A percentile compares a stretch with the other conserved stretches of the same genome.
Conservation (phyloP, 306 rosid species). For the Gastrolobium bilobum region DNA sequence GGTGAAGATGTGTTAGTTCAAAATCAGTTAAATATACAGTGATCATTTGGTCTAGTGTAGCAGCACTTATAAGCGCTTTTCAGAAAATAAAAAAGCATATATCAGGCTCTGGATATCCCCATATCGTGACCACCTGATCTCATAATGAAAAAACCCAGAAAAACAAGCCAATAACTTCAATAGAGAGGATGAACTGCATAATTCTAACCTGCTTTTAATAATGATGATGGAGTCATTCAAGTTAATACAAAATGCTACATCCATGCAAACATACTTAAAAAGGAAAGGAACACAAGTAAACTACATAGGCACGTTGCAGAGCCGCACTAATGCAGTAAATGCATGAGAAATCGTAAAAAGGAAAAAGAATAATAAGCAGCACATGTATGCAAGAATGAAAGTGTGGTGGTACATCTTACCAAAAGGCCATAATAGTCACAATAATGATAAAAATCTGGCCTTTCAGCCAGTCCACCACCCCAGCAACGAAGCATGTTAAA, state of each 20-base stretch:
- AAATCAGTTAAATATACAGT: neutral
- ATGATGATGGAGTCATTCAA: conserved; percentile 6
- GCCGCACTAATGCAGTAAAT: conserved; percentile 29
- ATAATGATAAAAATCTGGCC: conserved; percentile 92
- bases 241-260: conserved; percentile 19
- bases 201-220: conserved; percentile 11
- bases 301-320: conserved; percentile 25
- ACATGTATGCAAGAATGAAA: conserved; percentile 34
- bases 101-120: conserved; percentile 1
- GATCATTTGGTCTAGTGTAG: neutral
- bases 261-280: conserved; percentile 6
- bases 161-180: no score
- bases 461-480: conserved; percentile 96
- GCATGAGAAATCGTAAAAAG: conserved; percentile 8
- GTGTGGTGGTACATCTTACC: conserved; percentile 59
- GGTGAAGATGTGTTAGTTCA: conserved; percentile 10
- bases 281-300: conserved; percentile 28
- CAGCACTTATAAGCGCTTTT: neutral
- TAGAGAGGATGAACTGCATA: no score
- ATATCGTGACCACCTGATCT: neutral
- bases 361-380: conserved; percentile 27
- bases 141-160: no score
- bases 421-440: conserved; percentile 92
- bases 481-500: conserved; percentile 97
- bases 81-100: neutral